Evolutionary conservation across 164 flowering plant genomes (phyloP), one percentile per base, ranked within the genome.

Genomic region (Stephania yunnanensis): DNA sequence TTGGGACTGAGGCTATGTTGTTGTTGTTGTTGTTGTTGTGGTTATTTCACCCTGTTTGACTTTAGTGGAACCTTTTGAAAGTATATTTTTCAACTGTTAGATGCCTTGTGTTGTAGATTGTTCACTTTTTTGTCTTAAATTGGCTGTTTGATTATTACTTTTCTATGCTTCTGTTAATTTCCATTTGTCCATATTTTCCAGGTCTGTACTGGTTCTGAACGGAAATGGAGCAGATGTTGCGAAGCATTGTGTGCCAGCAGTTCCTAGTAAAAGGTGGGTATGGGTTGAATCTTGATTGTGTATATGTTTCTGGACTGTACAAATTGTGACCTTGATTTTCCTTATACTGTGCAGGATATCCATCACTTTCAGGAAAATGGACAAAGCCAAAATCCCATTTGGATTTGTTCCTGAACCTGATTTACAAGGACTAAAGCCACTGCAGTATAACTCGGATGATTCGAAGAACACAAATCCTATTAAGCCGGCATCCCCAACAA

Each of bases 161-260:
- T 69, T 69, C 15, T 2, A 31, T 69, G 7, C 19, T 6, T 42
- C 25, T 69, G 19, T 67, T 67, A 4, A 30, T 4, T 25, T 36
- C 68, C 25, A 46, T 12, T 61, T 50, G 8, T 68, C 69, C 20
- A 44, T 22, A 36, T 46, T 46, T 53, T 78, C 29, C 83, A 95
- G 98, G 74, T 93, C 99, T 73, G 99, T 93, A 64, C 88, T 95
- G 72, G 95, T 95, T 20, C 80, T 95, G 74, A 88, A 91, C 71
- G 98, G 98, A 73, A 95, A 92, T 79, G 98, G 93, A 20, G 98
- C 99, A 13, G 92, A 95, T 78, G 88, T 95, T 63, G 92, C 98
- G 45, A 93, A 93, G 83, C 99, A 95, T 78, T 95, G 97, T 82
- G 92, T 93, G 67, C 99, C 99, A 7, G 93, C 93, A 46, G 98